Evolutionary conservation across 345 rosid species (phyloP).

Genomic region (Brassica nigra): DNA sequence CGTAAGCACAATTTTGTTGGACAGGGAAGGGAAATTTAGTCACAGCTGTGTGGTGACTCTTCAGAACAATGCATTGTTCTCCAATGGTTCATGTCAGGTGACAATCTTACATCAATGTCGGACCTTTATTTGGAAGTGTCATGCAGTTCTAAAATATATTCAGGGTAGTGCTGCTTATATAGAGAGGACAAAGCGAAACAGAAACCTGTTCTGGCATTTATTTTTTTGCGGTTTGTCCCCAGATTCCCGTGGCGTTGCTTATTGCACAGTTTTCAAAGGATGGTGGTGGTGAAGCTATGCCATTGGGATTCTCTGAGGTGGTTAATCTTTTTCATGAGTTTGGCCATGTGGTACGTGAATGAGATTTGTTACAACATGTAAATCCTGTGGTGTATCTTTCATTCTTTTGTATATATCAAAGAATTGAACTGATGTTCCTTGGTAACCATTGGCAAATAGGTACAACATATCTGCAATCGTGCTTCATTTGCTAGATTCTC

Average conservation of each 20-base stretch:
- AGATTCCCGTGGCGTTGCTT: slow-evolving; percentile 78
- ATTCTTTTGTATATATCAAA: background rate
- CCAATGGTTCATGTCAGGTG: slow-evolving; percentile 72
- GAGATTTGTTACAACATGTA: slow-evolving; percentile 6
- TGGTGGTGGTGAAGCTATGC: slow-evolving; percentile 41
- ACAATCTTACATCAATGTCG: background rate
- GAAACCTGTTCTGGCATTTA: background rate
- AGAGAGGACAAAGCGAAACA: no score
- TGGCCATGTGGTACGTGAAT: slow-evolving; percentile 86
- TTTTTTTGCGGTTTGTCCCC: slow-evolving; percentile 24
- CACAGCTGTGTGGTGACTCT: slow-evolving; percentile 85
- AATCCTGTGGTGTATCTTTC: background rate
- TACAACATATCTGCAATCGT: slow-evolving; percentile 88
- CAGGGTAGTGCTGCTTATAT: no score
- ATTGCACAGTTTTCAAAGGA: slow-evolving; percentile 74
- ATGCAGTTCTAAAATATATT: background rate
- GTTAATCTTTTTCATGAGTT: slow-evolving; percentile 91
- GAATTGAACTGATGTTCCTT: slow-evolving; percentile 11
- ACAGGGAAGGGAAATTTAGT: slow-evolving; percentile 85
- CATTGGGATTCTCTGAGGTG: slow-evolving; percentile 87
- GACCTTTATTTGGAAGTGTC: slow-evolving; percentile 14
- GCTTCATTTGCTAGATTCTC: slow-evolving; percentile 88
- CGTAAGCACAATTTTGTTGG: slow-evolving; percentile 22
- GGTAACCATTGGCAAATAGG: slow-evolving; percentile 48
- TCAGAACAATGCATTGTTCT: slow-evolving; percentile 72